Base-by-base conservation (phyloP, 2,329 filamentous ascomycete species). In the Colletotrichum brevisporum region DNA sequence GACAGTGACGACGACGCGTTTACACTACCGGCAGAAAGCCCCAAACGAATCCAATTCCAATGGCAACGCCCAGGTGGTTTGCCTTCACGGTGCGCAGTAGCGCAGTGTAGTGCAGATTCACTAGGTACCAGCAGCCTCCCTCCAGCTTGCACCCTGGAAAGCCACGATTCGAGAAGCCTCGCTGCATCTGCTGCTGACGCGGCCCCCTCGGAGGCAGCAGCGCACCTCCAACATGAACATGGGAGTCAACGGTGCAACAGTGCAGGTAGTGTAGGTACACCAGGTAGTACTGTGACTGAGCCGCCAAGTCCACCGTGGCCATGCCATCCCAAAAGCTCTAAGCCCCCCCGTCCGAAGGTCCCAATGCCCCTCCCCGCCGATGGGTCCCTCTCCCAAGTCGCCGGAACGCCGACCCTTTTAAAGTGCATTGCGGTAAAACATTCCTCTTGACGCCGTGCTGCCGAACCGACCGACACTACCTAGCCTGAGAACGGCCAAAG, bases 141-240 rank as follows among this genome's bases (percentile, higher is more conserved):
- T 24, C 26, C 43, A 31, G 36, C 21, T 26, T 41, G 18, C 45
- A 15, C 3, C 18, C 26, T 31, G n/a, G 13, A 39, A 39, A 43
- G 55, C 58, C 54, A 47, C 16, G 51, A 10, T 52, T 39, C 26
- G 51, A 55, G 62, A 56, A 69, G 67, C 55, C 67, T 56, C 51
- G 16, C 62, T 67, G 51, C 62, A 55, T 15, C 8, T 36, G 39
- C 12, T 50, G 67, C 67, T 69, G 54, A 69, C 67, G 63, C 67
- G 67, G 67, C 67, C 62, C 41, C 27, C 43, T 8, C 43, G 45
- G 39, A 69, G 67, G 67, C 62, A 69, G 55, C 67, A 67, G 55
- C 31, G 43, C 62, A 57, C 61, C 48, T 39, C 41, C 36, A 60
- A 48, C 31, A 9, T 9, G 31, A 24, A 24, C 21, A 24, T 36